A percentile compares a stretch with the other conserved stretches of the same genome.
These are phyloP conservation scores for Trichaptum fuscoviolaceum DNA, from an alignment of 768 basidiomycete genomes.

Conservation along the genomic window DNA sequence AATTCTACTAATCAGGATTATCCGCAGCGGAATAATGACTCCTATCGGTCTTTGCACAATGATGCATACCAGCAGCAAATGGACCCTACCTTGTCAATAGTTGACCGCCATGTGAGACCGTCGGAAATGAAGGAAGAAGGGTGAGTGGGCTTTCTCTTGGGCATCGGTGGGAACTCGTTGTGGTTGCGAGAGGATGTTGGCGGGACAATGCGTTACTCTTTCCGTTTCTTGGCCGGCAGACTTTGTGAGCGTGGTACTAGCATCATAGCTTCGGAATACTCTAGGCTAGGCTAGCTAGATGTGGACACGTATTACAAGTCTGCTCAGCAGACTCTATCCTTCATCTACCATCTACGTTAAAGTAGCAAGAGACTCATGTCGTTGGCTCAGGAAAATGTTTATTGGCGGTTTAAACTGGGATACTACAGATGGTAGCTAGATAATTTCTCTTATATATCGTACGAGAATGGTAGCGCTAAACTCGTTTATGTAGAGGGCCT, in stretches of 20 bases:
- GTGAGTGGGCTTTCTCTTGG: constrained; percentile 52
- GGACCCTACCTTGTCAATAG: constrained; percentile 27
- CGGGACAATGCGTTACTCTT: constrained; percentile 3
- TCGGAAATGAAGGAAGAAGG: constrained; percentile 98
- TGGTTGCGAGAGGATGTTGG: constrained; percentile 3
- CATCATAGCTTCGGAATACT: constrained; percentile 58
- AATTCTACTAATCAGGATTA: constrained; percentile 2
- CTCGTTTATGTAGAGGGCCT: constrained; percentile 52
- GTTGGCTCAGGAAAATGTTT: constrained; percentile 91
- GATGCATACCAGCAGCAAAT: constrained; percentile 2
- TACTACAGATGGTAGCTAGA: constrained; percentile 89
- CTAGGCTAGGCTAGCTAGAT: constrained; percentile 77
- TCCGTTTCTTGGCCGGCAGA: constrained; percentile 43
- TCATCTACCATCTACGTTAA: constrained; percentile 45
- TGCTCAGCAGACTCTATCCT: constrained; percentile 39
- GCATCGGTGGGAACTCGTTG: constrained; percentile 11
- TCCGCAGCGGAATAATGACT: neutral
- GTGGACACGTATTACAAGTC: constrained; percentile 56
- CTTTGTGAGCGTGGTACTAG: constrained; percentile 51
- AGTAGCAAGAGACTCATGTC: constrained; percentile 8
- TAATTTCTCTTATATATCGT: constrained; percentile 32
- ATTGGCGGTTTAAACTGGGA: constrained; percentile 99
- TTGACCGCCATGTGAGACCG: constrained; percentile 68
- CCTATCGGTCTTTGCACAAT: neutral
- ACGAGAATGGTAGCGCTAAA: constrained; percentile 40